Percentiles rank a stretch among this genome's conserved stretches.
These are phyloP conservation scores for Dentiscutata heterogama DNA, from an alignment of 371 early-diverging fungal genomes.

Conservation along the genomic window DNA sequence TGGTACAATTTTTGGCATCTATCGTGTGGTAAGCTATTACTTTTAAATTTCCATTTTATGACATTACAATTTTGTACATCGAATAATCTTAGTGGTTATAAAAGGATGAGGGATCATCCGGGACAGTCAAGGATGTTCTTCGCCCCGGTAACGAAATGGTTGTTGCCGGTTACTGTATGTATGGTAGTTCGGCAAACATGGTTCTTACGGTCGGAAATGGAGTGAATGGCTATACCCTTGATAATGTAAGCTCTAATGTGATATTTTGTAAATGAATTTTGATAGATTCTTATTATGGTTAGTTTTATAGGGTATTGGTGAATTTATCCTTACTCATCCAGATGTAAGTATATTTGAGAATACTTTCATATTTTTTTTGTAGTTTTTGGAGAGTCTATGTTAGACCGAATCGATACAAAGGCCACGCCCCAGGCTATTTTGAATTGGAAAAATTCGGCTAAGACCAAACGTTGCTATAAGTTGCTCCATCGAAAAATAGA, in stretches of 20 bases:
- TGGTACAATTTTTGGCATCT: slow-evolving; percentile 98
- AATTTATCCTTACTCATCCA: slow-evolving; percentile 95
- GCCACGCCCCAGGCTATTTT: too few species aligned
- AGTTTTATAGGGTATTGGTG: slow-evolving; percentile 78
- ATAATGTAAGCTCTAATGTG: slow-evolving; percentile 67
- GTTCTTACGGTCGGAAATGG: slow-evolving; percentile 88
- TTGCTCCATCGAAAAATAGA: too few species aligned
- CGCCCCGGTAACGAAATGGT: slow-evolving; percentile 95
- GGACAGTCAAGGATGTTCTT: slow-evolving; percentile 71
- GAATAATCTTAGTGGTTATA: background rate
- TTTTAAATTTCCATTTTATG: too few species aligned
- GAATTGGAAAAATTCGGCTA: too few species aligned
- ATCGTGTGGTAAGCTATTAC: slow-evolving; percentile 77
- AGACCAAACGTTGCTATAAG: too few species aligned
- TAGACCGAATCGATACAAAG: too few species aligned
- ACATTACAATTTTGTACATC: too few species aligned
- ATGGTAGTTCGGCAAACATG: slow-evolving; percentile 89
- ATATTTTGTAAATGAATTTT: background rate
- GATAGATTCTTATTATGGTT: background rate
- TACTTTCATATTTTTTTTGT: slow-evolving; percentile 21
- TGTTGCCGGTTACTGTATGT: slow-evolving; percentile 98
- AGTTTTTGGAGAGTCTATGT: too few species aligned
- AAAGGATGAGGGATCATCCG: slow-evolving; percentile 54
- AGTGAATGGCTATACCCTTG: slow-evolving; percentile 97
- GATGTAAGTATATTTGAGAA: slow-evolving; percentile 42